Base-by-base conservation (phyloP, 2,329 filamentous ascomycete species). In the Paecilomyces dactylethromorphus region DNA sequence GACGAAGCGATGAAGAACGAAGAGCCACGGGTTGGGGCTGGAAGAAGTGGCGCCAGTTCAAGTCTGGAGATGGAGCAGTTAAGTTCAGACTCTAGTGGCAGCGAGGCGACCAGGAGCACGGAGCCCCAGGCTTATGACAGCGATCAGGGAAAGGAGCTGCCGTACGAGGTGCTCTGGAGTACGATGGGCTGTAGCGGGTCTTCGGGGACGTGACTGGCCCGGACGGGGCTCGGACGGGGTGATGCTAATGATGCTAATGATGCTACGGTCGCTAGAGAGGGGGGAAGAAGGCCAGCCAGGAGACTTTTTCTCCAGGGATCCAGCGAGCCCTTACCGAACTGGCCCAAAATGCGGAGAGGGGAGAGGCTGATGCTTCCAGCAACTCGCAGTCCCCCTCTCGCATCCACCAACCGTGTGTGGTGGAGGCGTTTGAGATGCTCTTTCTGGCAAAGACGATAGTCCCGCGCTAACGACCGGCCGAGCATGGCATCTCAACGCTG, bases 11-110 rank as follows among this genome's bases (percentile, higher is more conserved):
- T 33, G 60, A 59, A 60, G 59, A 55, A 56, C n/a, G 50, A 64
- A 58, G 64, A 68, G 63, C 64, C 66, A 68, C 66, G 66, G 66
- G 63, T 66, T 60, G 62, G 62, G 61, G 59, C 57, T 60, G 60
- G 57, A 50, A 67, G 56, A 56, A 65, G 65, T 67, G 65, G 63
- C 65, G 64, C 63, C 60, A 45, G 55, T 24, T 8, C n/a, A n/a
- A n/a, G 29, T 8, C 50, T 52, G 50, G 50, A 52, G 50, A 52
- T 52, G 50, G 21, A 52, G 50, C 26, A 24, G 50, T 24, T 52
- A 15, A 52, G 50, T 24, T n/a, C 15, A 21, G 50, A 52, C 50
- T 52, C 22, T 52, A 29, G 50, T 26, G 21, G 21, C 21, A 24
- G 50, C 11, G 22, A 52, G 26, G 50, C 50, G 26, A 52, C 3